Base-by-base conservation (phyloP, 148 eudicot genomes). In the Vaccinium corymbosum region DNA sequence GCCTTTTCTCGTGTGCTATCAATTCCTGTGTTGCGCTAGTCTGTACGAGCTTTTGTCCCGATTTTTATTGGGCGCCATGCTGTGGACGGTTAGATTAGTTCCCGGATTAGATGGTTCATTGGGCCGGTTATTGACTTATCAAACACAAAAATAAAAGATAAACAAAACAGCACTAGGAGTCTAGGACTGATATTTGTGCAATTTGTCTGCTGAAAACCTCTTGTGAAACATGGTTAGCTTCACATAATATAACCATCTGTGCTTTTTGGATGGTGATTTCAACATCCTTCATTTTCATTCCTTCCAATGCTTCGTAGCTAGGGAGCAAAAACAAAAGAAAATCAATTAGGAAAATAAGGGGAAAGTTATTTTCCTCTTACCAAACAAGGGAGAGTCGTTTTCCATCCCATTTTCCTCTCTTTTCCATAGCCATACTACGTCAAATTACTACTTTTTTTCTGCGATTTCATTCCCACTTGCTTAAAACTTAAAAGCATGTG, bases 151-250 rank as follows among this genome's bases (percentile, higher is more conserved):
- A 0, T 0, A 2, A n/a, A 62, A 9, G 4, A 62, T 2, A 57
- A 19, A 57, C 52, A 55, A 57, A 57, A 57, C 62, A 57, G 62
- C n/a, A 42, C 46, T 42, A 42, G 6, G 46, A 42, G 46, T 42
- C 79, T 50, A 76, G 86, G 83, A 83, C 73, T 35, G 78, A 88
- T 88, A 77, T 83, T 85, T 50, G 62, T 35, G 57, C 29, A 55
- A 59, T 29, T 76, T 53, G 68, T 52, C 5, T 79, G 71, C 7
- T 38, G 51, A 73, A 78, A 68, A 79, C 56, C 22, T 48, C 72
- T 57, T 3, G 13, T 61, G 68, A 80, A 59, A 48, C 29, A 35
- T 51, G 16, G 80, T 13, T 0, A 32, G 48, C 79, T 27, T 76
- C 2, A 12, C 49, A 20, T 20, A 20, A 55, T 75, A 2, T 71